phyloP scores from a whole-genome alignment of 495 filamentous ascomycete genomes.

The Delitschia confertaspora region DNA sequence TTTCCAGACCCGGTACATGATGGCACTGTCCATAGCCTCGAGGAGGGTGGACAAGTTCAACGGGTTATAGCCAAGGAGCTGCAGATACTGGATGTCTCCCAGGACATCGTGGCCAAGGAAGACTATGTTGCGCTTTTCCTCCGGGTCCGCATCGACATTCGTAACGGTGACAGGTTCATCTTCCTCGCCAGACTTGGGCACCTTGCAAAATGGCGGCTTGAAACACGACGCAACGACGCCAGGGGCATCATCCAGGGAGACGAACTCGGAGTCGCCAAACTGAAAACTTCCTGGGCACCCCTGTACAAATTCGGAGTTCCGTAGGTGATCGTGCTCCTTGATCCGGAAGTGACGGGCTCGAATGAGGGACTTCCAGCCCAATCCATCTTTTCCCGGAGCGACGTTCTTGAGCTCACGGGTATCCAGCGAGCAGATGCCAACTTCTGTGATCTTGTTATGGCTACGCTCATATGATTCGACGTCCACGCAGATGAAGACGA shows the following conservation, averaged over 20 bases:
- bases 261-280: slow-evolving; percentile 50
- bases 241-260: slow-evolving; percentile 35
- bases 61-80: slow-evolving; percentile 50
- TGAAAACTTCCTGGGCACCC: slow-evolving; percentile 68
- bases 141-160: background rate
- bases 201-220: slow-evolving; percentile 40
- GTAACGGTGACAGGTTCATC: background rate
- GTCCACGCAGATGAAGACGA: slow-evolving; percentile 73
- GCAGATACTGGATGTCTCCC: slow-evolving; percentile 59
- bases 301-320: slow-evolving; percentile 54
- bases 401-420: slow-evolving; percentile 46
- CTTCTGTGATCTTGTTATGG: slow-evolving; percentile 60
- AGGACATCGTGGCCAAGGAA: slow-evolving; percentile 70
- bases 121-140: slow-evolving; percentile 50
- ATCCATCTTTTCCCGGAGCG: slow-evolving; percentile 50
- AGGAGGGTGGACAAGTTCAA: slow-evolving; percentile 43
- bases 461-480: slow-evolving; percentile 68
- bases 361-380: slow-evolving; percentile 57
- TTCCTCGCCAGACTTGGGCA: background rate
- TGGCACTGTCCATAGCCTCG: slow-evolving; percentile 61
- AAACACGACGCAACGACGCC: slow-evolving; percentile 43
- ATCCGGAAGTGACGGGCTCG: slow-evolving; percentile 68
- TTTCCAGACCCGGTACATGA: slow-evolving; percentile 53
- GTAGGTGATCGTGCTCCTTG: slow-evolving; percentile 51
- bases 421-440: slow-evolving; percentile 79